Evolutionary conservation across 2,329 filamentous ascomycete species (phyloP).

Genomic region (Colletotrichum trifolii): DNA sequence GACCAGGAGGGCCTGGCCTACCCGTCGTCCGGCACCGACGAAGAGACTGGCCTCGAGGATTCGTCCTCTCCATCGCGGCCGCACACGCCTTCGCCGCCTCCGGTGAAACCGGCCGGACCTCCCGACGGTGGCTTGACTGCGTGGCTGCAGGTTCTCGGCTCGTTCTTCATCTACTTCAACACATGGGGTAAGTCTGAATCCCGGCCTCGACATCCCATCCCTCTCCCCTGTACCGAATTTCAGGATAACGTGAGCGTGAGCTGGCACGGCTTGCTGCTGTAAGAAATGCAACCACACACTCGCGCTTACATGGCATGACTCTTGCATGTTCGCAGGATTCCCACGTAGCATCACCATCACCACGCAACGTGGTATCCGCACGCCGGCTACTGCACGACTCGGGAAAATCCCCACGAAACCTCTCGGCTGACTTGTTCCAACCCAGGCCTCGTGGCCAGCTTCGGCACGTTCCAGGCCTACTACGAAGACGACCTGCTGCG

Average conservation of each 20-base stretch:
- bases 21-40: conserved; percentile 8
- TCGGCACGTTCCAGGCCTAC: conserved; percentile 66
- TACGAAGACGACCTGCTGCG: conserved; percentile 50
- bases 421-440: not conserved
- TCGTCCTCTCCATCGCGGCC: not conserved
- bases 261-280: too few species aligned
- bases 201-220: not conserved
- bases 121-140: conserved; percentile 48
- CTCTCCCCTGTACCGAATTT: too few species aligned
- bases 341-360: too few species aligned
- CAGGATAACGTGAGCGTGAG: too few species aligned
- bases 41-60: conserved; percentile 22
- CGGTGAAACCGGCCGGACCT: conserved; percentile 18
- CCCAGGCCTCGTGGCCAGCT: conserved; percentile 52
- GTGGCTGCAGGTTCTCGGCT: conserved; percentile 60
- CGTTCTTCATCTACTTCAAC: conserved; percentile 61
- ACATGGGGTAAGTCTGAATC: conserved; percentile 42
- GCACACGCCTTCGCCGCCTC: not conserved
- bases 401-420: too few species aligned
- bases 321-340: too few species aligned
- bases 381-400: too few species aligned
- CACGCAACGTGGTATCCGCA: too few species aligned
- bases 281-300: too few species aligned
- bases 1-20: conserved; percentile 9
- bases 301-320: too few species aligned